Evolutionary conservation across 75 land plant genomes (phyloP), one percentile per base, ranked within the genome.

Genomic region (Picea sitchensis): DNA sequence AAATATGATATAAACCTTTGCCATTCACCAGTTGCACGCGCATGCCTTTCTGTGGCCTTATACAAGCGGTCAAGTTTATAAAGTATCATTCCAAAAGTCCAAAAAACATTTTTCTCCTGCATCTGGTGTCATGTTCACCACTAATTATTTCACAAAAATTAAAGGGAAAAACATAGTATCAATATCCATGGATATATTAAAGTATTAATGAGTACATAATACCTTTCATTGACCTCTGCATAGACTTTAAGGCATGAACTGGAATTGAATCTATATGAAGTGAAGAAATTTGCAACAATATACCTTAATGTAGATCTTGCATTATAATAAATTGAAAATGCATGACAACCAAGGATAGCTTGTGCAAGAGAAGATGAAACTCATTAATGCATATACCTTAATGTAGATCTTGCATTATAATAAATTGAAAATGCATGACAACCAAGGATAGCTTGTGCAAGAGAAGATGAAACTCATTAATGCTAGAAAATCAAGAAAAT

Each of bases 21-120:
- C 99, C 99, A 96, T 82, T 96, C 99, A 4, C 91, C 95, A 77
- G 89, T 87, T 81, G 73, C 85, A 58, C 78, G 84, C 18, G 96
- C 93, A 88, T 91, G 87, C 72, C 83, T 87, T 58, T 92, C 83
- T 17, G 91, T 91, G 54, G 91, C 89, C 79, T 76, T 88, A 57
- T 83, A 90, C 26, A 96, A 80, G 61, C 86, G 87, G 69, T 92
- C 92, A 32, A 96, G 86, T 61, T 79, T 78, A 86, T 91, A 96
- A 36, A 96, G 78, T 61, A 91, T 34, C 85, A 96, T 77, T n/a
- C 99, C 99, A 84, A 81, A 96, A 80, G 82, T 86, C 83, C 84
- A 86, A 18, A 80, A 67, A 36, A 90, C 95, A 76, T 92, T 91
- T 57, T 88, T 82, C 38, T 88, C 94, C 96, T 95, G 86, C 17